Percentiles rank a stretch among this genome's conserved stretches.
Conservation (phyloP, 805 yeast species). For the Grigorovia yakushimaensis region DNA sequence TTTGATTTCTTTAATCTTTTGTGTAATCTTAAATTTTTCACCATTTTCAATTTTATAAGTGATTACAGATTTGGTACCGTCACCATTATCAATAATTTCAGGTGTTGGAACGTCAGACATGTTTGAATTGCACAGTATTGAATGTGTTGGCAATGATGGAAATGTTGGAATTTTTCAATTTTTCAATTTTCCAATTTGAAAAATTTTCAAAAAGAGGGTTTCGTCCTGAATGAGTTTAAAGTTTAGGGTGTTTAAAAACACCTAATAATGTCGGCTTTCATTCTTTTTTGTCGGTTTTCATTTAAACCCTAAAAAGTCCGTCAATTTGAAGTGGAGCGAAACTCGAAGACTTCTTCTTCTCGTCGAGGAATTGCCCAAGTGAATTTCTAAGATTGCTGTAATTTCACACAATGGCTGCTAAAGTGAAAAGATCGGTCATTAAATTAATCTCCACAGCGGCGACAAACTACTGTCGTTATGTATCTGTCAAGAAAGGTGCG, state of each 20-base stretch:
- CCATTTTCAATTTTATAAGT: constrained; percentile 71
- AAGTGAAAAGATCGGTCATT: constrained; percentile 71
- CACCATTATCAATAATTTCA: constrained; percentile 65
- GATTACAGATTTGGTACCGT: constrained; percentile 84
- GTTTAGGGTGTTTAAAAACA: too few relatives aligned
- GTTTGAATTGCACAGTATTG: background rate
- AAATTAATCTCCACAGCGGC: constrained; percentile 82
- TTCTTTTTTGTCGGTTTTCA: too few relatives aligned
- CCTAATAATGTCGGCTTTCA: too few relatives aligned
- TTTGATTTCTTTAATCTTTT: constrained; percentile 65
- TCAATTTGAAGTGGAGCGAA: too few relatives aligned
- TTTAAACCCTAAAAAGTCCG: too few relatives aligned
- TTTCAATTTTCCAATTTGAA: background rate
- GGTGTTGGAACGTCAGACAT: constrained; percentile 64
- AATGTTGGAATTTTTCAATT: background rate
- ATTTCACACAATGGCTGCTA: constrained; percentile 42
- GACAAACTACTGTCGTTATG: constrained; percentile 79
- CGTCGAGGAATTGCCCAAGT: too few relatives aligned
- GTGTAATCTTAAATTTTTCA: constrained; percentile 79
- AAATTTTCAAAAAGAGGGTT: background rate
- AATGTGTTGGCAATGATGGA: background rate
- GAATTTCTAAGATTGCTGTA: too few relatives aligned
- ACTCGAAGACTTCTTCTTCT: too few relatives aligned
- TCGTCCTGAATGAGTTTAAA: background rate
- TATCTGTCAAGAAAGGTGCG: constrained; percentile 72